phyloP scores from a whole-genome alignment of 2,329 filamentous ascomycete genomes.

The Botrytis byssoidea region DNA sequence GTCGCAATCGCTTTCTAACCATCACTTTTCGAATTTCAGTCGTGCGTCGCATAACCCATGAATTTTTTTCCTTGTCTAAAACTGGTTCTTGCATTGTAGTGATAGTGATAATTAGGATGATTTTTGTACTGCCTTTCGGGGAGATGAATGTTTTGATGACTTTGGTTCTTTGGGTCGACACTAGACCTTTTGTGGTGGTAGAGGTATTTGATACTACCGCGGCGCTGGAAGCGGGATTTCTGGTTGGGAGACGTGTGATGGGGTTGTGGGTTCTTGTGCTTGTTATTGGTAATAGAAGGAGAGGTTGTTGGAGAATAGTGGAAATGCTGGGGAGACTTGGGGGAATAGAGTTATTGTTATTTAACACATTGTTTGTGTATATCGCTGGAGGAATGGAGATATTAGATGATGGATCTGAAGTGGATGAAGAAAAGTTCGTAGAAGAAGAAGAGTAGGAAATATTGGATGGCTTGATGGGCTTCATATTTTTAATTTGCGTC shows the following conservation, averaged over 20 bases:
- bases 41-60: neutral
- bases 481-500: constrained; percentile 1
- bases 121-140: neutral
- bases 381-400: neutral
- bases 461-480: neutral
- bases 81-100: neutral
- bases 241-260: neutral
- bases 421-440: neutral
- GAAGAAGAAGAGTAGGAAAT: neutral
- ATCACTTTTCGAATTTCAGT: neutral
- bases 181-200: neutral
- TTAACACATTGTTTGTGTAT: neutral
- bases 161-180: neutral
- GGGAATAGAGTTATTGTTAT: neutral
- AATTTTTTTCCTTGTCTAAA: neutral
- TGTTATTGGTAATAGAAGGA: neutral
- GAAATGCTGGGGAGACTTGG: neutral
- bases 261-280: neutral
- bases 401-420: neutral
- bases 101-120: neutral
- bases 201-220: neutral
- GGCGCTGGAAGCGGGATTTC: neutral
- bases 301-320: neutral
- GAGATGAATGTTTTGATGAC: neutral
- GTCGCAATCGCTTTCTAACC: neutral